Base-by-base conservation (phyloP, 108 stramenopile species). In the Nitzschia sp. region DNA sequence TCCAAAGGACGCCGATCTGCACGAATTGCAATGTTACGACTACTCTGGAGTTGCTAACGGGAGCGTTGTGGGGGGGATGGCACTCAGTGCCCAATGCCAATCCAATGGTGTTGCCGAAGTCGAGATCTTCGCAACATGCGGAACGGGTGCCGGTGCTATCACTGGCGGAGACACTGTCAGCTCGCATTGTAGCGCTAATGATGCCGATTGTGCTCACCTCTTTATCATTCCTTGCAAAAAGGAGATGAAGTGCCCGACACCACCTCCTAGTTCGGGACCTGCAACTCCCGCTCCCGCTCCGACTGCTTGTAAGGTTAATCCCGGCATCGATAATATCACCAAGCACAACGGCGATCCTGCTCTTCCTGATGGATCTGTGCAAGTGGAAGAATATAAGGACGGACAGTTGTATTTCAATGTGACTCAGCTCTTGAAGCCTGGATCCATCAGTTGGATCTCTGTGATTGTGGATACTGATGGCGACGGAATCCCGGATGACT, bases 81-180 rank as follows among this genome's bases (percentile, higher is more conserved):
- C n/a, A n/a, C n/a, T n/a, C n/a, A n/a, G n/a, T n/a, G n/a, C n/a
- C n/a, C n/a, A n/a, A n/a, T n/a, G n/a, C n/a, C n/a, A n/a, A n/a
- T n/a, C 21, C 11, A 54, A 27, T 54, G 66, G 53, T 33, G 33
- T 66, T 53, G 53, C 33, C 19, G 53, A 66, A 23, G 33, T 49
- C 24, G 47, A 54, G 9, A 15, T 66, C 3, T 35, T 49, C 54
- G 66, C 46, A 32, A n/a, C 21, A 23, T 21, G 23, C 31, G 21
- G 17, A 2, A 17, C 34, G 3, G 64, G 46, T 5, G 9, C n/a
- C n/a, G n/a, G n/a, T n/a, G n/a, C 5, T 9, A 24, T 36, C 19
- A 11, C 25, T 47, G 64, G 66, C 3, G 66, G 21, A 30, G 26
- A 19, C n/a, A 54, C 32, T 34, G 34, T 54, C 30, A 34, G 4